Conservation (phyloP, 768 basidiomycete genomes). For the Tulasnella calospora region DNA sequence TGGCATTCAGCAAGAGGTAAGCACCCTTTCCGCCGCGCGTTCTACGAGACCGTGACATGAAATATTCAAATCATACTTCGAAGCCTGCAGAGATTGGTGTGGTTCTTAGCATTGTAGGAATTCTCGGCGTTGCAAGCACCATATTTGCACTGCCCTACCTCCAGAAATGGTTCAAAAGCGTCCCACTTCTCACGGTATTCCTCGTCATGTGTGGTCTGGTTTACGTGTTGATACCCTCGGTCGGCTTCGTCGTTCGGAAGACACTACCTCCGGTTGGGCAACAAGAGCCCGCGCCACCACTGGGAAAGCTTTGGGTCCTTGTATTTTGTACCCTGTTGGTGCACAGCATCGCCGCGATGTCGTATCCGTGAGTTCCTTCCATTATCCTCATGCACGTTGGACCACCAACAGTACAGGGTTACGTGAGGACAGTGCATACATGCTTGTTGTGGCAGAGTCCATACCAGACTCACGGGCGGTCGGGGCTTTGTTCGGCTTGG, state of each 20-base stretch:
- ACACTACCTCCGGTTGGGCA: not conserved
- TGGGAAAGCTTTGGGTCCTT: slow-evolving; percentile 42
- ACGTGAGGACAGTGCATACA: slow-evolving; percentile 46
- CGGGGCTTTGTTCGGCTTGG: slow-evolving; percentile 59
- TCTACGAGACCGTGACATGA: not conserved
- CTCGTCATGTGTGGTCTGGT: not conserved
- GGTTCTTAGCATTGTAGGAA: not conserved
- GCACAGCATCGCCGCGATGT: slow-evolving; percentile 45
- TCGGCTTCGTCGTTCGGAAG: not conserved
- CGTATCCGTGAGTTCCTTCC: slow-evolving; percentile 49
- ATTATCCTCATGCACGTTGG: not conserved
- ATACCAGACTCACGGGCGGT: slow-evolving; percentile 50
- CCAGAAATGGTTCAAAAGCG: not conserved
- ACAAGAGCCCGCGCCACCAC: not conserved
- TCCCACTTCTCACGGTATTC: not conserved
- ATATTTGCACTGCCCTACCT: not conserved
- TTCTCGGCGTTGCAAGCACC: not conserved
- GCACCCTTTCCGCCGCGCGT: slow-evolving; percentile 27
- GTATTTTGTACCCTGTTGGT: slow-evolving; percentile 45
- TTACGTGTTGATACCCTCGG: not conserved
- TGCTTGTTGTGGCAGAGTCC: slow-evolving; percentile 55
- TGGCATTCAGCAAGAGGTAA: slow-evolving; percentile 56
- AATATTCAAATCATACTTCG: not conserved
- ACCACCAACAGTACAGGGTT: not conserved
- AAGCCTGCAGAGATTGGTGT: not conserved